Evolutionary conservation across 2,329 filamentous ascomycete genomes (phyloP).

Genomic region (Claviceps fusiformis): DNA sequence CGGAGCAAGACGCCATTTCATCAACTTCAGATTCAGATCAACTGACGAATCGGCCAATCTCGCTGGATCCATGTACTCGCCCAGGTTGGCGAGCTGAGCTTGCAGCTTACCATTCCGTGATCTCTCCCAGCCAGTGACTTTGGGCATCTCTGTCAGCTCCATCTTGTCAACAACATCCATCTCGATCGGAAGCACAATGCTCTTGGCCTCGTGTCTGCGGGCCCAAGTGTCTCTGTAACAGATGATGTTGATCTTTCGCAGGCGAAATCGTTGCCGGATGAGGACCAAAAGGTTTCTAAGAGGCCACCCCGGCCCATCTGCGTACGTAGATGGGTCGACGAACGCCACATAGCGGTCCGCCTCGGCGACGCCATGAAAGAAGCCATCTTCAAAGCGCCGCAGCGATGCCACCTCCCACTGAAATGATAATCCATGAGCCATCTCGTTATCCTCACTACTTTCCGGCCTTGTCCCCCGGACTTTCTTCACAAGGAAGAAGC

Average conservation of each 20-base stretch:
- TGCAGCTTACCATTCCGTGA: slow-evolving; percentile 65
- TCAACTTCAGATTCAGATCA: slow-evolving; percentile 90
- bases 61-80: slow-evolving; percentile 84
- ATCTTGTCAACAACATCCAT: slow-evolving; percentile 35
- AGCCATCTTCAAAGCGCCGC: slow-evolving; percentile 68
- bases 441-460: slow-evolving; percentile 37
- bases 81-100: slow-evolving; percentile 66
- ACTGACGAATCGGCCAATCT: slow-evolving; percentile 86
- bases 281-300: slow-evolving; percentile 79
- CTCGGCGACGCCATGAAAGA: slow-evolving; percentile 61
- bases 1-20: slow-evolving; percentile 96
- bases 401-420: slow-evolving; percentile 68
- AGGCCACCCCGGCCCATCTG: slow-evolving; percentile 81
- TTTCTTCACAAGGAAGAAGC: slow-evolving; percentile 91
- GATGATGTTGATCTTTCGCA: slow-evolving; percentile 67
- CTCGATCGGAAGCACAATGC: slow-evolving; percentile 58
- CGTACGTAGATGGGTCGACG: slow-evolving; percentile 83
- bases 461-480: slow-evolving; percentile 31
- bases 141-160: slow-evolving; percentile 51
- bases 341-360: slow-evolving; percentile 76
- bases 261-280: slow-evolving; percentile 65
- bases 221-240: slow-evolving; percentile 79
- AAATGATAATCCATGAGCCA: slow-evolving; percentile 39
- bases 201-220: slow-evolving; percentile 66
- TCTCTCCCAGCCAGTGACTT: slow-evolving; percentile 91